Base-by-base conservation (phyloP, 768 basidiomycete genomes). In the Chalciporus sphaerocephalus region DNA sequence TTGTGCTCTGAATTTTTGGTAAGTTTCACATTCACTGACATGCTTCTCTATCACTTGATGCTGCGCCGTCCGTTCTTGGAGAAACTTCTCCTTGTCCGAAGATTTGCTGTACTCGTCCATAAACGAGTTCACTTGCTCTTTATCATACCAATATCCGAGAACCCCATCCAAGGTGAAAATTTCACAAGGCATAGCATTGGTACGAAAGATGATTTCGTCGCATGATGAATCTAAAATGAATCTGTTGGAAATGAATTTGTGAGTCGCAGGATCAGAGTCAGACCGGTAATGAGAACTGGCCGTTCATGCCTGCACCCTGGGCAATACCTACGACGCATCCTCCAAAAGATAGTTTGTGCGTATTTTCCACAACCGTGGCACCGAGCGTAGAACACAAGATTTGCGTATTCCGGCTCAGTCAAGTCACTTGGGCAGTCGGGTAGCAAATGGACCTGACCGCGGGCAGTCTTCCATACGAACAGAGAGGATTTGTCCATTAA, bases 361-460 rank as follows among this genome's bases (percentile, higher is more conserved):
- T 23, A 16, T 22, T 46, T 43, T 17, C 39, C 55, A 18, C 56
- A 57, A 0, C n/a, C 36, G 23, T 55, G 36, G 39, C 50, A 78
- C 10, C 44, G 48, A 12, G 50, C n/a, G 11, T 20, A 34, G 27
- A 59, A 78, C 9, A 63, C 66, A n/a, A 79, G 68, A 46, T 65
- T 68, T 8, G 71, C 67, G 46, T 72, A 78, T 43, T 73, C 66
- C 1, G 65, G 66, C 47, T 79, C 76, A 15, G 54, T 64, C 42
- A 78, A 53, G 54, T 78, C 76, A 3, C 44, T 36, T 0, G 75
- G 78, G 43, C 73, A 73, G 6, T 59, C 44, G 2, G 77, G 78
- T 5, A 76, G 56, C 13, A 61, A 67, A 23, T 53, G 42, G 8
- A 72, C 55, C 37, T 64, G 64, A 10, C 38, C 47, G n/a, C 74